Evolutionary conservation across 2,329 filamentous ascomycete species (phyloP).

Genomic region (Teratosphaeria gauchensis): DNA sequence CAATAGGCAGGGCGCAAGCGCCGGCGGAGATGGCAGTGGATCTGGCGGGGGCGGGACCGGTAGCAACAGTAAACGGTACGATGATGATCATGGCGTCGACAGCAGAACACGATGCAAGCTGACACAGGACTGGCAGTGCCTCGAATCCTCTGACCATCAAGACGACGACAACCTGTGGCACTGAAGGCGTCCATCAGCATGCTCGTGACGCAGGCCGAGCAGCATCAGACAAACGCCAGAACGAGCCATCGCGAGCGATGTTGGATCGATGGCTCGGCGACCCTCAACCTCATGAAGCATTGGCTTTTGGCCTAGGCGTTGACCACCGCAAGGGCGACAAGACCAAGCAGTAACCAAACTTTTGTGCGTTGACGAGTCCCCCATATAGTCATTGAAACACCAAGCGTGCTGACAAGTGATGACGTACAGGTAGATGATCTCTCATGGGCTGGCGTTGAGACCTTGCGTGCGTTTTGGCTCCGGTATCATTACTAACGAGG

Average conservation of each 20-base stretch:
- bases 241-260: neutral
- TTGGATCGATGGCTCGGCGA: neutral
- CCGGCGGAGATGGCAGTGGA: neutral
- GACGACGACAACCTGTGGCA: neutral
- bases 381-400: neutral
- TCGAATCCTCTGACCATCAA: neutral
- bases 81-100: neutral
- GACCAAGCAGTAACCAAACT: neutral
- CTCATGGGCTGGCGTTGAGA: neutral
- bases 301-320: neutral
- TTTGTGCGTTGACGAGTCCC: neutral
- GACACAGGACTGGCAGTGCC: neutral
- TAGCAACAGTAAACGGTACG: neutral
- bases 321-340: neutral
- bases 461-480: neutral
- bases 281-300: neutral
- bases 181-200: neutral
- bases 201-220: neutral
- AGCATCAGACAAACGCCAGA: neutral
- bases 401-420: neutral
- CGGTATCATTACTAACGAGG: neutral
- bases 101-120: neutral
- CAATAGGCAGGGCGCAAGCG: neutral
- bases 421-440: neutral
- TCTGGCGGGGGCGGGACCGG: neutral